Evolutionary conservation across 176 grass and related monocot genomes (phyloP).

Genomic region (Coix lacrymajobi): DNA sequence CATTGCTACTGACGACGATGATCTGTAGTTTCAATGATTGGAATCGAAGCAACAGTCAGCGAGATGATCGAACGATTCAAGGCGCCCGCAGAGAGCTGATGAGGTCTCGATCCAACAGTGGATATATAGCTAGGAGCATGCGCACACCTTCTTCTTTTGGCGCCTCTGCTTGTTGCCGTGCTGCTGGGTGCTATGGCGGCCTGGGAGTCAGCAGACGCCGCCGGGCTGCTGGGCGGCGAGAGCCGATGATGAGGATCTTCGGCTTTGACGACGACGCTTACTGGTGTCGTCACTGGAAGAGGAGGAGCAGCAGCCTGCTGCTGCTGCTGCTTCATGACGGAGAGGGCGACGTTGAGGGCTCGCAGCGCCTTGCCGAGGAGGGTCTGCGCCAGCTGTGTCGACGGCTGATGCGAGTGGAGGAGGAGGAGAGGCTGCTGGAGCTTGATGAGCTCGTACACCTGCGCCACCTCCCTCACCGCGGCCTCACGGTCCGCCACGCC

Average conservation of each 20-base stretch:
- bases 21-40: neutral
- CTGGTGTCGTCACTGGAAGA: no score
- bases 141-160: constrained; percentile 21
- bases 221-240: neutral
- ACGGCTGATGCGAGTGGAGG: neutral
- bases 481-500: neutral
- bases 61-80: no score
- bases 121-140: no score
- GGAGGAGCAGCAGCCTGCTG: no score
- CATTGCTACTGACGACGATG: neutral
- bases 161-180: neutral
- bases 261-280: neutral
- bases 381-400: neutral
- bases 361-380: constrained; percentile 19
- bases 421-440: constrained; percentile 9
- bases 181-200: neutral
- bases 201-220: neutral
- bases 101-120: neutral
- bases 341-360: constrained; percentile 31
- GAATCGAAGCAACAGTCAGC: neutral
- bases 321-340: constrained; percentile 10
- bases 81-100: no score
- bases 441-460: constrained; percentile 28
- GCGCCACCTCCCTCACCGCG: neutral
- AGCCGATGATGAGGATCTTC: neutral